Evolutionary conservation across 495 filamentous ascomycete genomes (phyloP).

Genomic region (Daldinia concentrica): DNA sequence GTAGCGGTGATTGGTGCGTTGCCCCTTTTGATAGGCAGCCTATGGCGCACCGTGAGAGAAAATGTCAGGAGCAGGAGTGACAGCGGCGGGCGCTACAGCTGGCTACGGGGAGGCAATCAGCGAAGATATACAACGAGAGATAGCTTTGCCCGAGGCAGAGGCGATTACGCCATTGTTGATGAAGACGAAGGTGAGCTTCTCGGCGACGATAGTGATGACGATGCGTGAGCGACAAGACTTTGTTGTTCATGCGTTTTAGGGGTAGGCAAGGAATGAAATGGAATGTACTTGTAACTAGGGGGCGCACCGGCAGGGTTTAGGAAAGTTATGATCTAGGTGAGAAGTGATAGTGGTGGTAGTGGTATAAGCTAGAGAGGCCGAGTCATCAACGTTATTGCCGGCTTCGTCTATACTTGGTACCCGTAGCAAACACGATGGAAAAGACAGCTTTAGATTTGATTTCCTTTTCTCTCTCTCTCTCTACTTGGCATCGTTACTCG

Average conservation of each 20-base stretch:
- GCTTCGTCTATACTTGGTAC: constrained; percentile 3
- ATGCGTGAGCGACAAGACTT: constrained; percentile 61
- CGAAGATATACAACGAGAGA: constrained; percentile 82
- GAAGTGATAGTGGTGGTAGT: constrained; percentile 5
- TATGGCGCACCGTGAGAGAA: constrained; percentile 71
- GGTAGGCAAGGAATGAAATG: not conserved
- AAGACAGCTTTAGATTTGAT: constrained; percentile 9
- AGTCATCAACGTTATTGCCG: not conserved
- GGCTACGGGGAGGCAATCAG: constrained; percentile 58
- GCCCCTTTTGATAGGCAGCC: constrained; percentile 71
- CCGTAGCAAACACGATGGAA: constrained; percentile 17
- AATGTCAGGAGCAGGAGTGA: constrained; percentile 50
- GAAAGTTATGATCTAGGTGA: constrained; percentile 27
- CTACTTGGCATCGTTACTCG: not conserved
- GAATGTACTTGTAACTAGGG: constrained; percentile 34
- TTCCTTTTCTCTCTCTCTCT: not conserved
- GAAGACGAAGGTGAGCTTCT: constrained; percentile 93
- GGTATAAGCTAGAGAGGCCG: not conserved
- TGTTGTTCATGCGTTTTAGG: not conserved
- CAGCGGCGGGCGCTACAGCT: constrained; percentile 52
- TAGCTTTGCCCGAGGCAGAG: constrained; percentile 82
- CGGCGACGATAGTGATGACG: constrained; percentile 93
- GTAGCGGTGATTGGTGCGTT: constrained; percentile 79
- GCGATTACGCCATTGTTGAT: constrained; percentile 87
- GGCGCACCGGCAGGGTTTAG: constrained; percentile 37